Base-by-base conservation (phyloP, 192 early-diverging fungal genomes). In the Gaertneriomyces sp. region DNA sequence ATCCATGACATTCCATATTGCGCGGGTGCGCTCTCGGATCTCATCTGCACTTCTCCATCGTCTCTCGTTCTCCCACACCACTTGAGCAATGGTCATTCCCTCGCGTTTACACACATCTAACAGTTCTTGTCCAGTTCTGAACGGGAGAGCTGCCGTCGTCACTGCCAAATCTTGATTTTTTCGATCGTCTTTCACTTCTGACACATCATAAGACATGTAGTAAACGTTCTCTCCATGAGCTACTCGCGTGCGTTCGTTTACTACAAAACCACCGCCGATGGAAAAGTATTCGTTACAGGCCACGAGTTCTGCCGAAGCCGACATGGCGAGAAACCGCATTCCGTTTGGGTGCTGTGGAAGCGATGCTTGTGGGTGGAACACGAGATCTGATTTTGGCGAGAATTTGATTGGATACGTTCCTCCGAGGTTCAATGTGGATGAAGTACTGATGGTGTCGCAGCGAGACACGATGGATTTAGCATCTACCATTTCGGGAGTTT, bases 221-320 rank as follows among this genome's bases (percentile, higher is more conserved):
- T 76, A 91, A 16, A 85, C 81, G 70, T 88, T 87, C 58, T 88
- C 83, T 55, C 86, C 89, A 49, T 91, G 86, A 4, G 84, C 87
- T 4, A 92, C 64, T 59, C 91, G 85, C 0, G 93, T 94, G 42
- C 86, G 73, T 42, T 94, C 95, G 71, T 94, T 93, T 45, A 98
- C 90, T 6, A 98, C 92, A 81, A 98, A 98, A 4, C 95, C 95
- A 25, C 93, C 93, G 25, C 93, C 93, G 72, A 94, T 93, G 60
- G 90, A 93, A 79, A 95, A 95, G 81, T 92, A 98, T 71, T 98
- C 93, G 75, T 95, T 93, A 43, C 91, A 93, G 4, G 92, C 93
- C 62, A 78, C 80, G 79, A 96, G 79, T 60, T 94, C 89, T 20
- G 90, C 91, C 12, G 87, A 66, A 19, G 72, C 69, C 73, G 94